These are phyloP conservation scores for Dactylellina cionopaga DNA, from an alignment of 2,329 filamentous ascomycete genomes.

Conservation along the genomic window DNA sequence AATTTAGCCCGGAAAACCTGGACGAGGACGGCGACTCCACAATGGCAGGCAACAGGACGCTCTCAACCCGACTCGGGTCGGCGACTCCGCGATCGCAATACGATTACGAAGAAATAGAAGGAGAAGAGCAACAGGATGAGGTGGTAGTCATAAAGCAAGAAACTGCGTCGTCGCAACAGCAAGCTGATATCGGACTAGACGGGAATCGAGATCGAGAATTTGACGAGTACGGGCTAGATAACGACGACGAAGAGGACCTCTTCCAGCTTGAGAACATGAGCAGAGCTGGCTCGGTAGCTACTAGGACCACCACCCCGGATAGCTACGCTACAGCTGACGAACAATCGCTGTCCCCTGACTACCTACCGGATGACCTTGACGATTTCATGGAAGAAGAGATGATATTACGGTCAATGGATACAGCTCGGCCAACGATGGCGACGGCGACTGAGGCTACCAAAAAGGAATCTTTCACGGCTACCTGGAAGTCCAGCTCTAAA, in stretches of 20 bases:
- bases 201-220: slow-evolving; percentile 46
- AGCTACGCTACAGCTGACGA: slow-evolving; percentile 30
- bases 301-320: slow-evolving; percentile 17
- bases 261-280: neutral
- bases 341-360: slow-evolving; percentile 25
- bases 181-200: slow-evolving; percentile 51
- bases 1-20: slow-evolving; percentile 17
- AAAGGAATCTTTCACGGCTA: slow-evolving; percentile 2
- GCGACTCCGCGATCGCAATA: neutral
- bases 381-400: slow-evolving; percentile 40
- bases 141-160: slow-evolving; percentile 53
- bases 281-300: neutral
- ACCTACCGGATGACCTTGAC: slow-evolving; percentile 35
- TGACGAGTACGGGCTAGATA: slow-evolving; percentile 39
- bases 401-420: neutral
- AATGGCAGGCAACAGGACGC: slow-evolving; percentile 2
- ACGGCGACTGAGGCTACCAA: no score
- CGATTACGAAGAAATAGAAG: slow-evolving; percentile 11
- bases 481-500: slow-evolving; percentile 22
- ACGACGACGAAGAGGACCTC: slow-evolving; percentile 22
- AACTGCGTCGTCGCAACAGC: slow-evolving; percentile 37
- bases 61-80: neutral
- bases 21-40: slow-evolving; percentile 28
- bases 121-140: slow-evolving; percentile 14
- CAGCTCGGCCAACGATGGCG: slow-evolving; percentile 8